Evolutionary conservation across 2,329 filamentous ascomycete genomes (phyloP).

Genomic region (Paraphaeosphaeria sporulosa): DNA sequence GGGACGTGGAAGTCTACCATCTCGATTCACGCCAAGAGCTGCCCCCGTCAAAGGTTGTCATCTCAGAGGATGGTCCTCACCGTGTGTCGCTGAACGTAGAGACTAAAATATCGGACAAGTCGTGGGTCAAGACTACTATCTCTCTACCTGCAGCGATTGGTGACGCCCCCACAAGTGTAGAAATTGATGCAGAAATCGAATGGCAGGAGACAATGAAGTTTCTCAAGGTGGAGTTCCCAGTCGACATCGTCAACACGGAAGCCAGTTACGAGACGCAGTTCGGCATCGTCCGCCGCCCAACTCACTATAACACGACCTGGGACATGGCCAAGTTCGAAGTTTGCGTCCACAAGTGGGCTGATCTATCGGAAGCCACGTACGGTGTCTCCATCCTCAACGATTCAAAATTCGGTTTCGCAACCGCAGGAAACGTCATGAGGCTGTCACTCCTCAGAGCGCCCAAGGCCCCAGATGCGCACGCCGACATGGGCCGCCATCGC

Average conservation of each 20-base stretch:
- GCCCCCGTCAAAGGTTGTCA: constrained; percentile 69
- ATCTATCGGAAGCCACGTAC: constrained; percentile 86
- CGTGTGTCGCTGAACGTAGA: constrained; percentile 83
- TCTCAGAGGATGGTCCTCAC: constrained; percentile 75
- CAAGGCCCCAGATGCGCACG: constrained; percentile 91
- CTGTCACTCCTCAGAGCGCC: constrained; percentile 84
- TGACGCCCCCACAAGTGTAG: constrained; percentile 73
- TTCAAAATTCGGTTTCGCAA: constrained; percentile 95
- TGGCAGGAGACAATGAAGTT: constrained; percentile 98
- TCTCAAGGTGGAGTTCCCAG: constrained; percentile 97
- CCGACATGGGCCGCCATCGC: constrained; percentile 88
- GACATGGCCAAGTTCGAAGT: constrained; percentile 99
- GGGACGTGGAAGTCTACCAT: constrained; percentile 98
- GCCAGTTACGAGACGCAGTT: constrained; percentile 96
- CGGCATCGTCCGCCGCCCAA: constrained; percentile 85
- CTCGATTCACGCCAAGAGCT: constrained; percentile 85
- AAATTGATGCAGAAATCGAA: constrained; percentile 86
- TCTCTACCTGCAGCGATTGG: constrained; percentile 75
- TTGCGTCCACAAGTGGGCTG: constrained; percentile 93
- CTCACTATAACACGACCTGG: constrained; percentile 98
- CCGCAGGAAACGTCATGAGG: constrained; percentile 86
- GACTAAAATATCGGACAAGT: constrained; percentile 86
- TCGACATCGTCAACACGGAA: constrained; percentile 88
- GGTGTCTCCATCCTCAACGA: constrained; percentile 95
- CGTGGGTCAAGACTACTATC: constrained; percentile 86